These are phyloP conservation scores for Monosporascus sp. DNA, from an alignment of 2,329 filamentous ascomycete genomes.

Conservation along the genomic window DNA sequence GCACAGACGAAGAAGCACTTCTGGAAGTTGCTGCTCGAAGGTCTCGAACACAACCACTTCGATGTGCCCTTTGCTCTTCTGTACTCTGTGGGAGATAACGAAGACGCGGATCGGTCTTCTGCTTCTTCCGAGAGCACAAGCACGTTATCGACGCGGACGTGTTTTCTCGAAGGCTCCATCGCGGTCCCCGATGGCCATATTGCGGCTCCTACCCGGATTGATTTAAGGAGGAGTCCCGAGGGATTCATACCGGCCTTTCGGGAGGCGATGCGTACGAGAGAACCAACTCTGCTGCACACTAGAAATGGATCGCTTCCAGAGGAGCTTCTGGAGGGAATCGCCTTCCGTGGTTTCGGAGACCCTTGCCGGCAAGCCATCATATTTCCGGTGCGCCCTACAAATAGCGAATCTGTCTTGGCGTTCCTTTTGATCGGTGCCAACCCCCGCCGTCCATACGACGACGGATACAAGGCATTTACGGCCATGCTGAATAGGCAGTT, in stretches of 20 bases:
- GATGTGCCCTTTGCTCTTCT: conserved; percentile 36
- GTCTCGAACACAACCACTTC: conserved; percentile 27
- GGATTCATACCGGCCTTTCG: conserved; percentile 32
- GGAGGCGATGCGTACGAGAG: conserved; percentile 30
- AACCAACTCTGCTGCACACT: conserved; percentile 25
- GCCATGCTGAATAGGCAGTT: conserved; percentile 40
- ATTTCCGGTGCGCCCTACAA: conserved; percentile 55
- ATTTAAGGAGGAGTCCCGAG: conserved; percentile 28
- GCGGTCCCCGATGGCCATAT: conserved; percentile 29
- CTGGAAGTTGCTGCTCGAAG: conserved; percentile 27
- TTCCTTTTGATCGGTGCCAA: conserved; percentile 60
- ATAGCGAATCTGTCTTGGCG: conserved; percentile 51
- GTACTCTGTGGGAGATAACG: conserved; percentile 33
- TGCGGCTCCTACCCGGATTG: conserved; percentile 27
- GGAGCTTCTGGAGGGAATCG: conserved; percentile 46
- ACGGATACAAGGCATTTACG: conserved; percentile 56
- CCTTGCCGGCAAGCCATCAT: conserved; percentile 51
- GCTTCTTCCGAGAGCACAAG: conserved; percentile 29
- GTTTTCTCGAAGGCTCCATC: conserved; percentile 29
- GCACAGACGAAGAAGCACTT: conserved; percentile 30
- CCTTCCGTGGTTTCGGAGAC: conserved; percentile 49
- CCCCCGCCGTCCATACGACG: conserved; percentile 56
- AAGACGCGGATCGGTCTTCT: conserved; percentile 30
- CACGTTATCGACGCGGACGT: conserved; percentile 30
- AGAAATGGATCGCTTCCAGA: conserved; percentile 43